These are phyloP conservation scores for Plasmodium yoelii DNA, from an alignment of 169 alveolate genomes.

Conservation along the genomic window DNA sequence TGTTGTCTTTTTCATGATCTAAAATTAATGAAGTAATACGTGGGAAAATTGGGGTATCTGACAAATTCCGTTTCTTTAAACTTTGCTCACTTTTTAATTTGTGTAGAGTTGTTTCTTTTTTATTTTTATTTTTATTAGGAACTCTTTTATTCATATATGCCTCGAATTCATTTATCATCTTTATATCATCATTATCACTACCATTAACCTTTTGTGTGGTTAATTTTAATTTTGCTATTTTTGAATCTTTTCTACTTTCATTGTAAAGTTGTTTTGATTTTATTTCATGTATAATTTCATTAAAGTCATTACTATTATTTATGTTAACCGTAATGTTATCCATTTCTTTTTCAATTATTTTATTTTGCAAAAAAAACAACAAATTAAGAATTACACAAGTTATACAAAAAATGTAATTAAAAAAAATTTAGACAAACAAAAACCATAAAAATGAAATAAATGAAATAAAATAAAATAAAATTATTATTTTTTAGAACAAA, in stretches of 20 bases:
- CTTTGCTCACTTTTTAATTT: slow-evolving; percentile 16
- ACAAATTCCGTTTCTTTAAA: slow-evolving; percentile 10
- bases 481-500: slow-evolving; percentile 12
- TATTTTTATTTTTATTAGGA: slow-evolving; percentile 24
- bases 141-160: slow-evolving; percentile 8
- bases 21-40: slow-evolving; percentile 52
- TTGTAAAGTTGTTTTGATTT: slow-evolving; percentile 20
- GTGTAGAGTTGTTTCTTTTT: slow-evolving; percentile 10
- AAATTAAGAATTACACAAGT: slow-evolving; percentile 3
- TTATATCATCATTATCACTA: slow-evolving; percentile 5
- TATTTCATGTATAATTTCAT: slow-evolving; percentile 47
- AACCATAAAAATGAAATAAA: not conserved
- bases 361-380: slow-evolving; percentile 20
- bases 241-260: slow-evolving; percentile 21
- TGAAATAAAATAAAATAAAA: slow-evolving; percentile 1
- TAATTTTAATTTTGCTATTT: slow-evolving; percentile 9
- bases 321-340: slow-evolving; percentile 45
- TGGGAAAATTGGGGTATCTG: slow-evolving; percentile 67
- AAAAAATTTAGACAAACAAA: slow-evolving; percentile 31
- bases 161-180: slow-evolving; percentile 11
- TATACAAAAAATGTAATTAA: slow-evolving; percentile 6
- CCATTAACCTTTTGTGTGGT: slow-evolving; percentile 9
- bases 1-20: slow-evolving; percentile 48
- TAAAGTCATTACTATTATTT: slow-evolving; percentile 65
- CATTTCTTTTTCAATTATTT: slow-evolving; percentile 7